Conservation (phyloP, 2,329 filamentous ascomycete species). For the Coniochaeta sp. region DNA sequence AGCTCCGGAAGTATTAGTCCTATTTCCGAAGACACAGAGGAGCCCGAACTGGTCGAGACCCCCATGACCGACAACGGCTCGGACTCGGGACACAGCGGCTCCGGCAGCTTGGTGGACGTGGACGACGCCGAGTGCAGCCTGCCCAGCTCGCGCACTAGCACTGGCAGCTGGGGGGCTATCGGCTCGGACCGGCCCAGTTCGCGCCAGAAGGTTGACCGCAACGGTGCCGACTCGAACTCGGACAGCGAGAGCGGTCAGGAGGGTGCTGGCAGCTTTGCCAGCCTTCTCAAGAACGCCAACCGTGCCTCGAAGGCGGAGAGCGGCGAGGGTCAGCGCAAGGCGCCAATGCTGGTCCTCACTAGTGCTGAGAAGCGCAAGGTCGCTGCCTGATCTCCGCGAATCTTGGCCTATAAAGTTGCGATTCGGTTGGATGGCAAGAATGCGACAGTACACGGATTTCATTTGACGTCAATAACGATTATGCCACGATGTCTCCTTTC, state of each 20-base stretch:
- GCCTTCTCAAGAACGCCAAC: conserved; percentile 56
- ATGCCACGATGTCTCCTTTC: conserved; percentile 1
- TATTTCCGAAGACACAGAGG: conserved; percentile 70
- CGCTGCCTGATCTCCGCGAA: conserved; percentile 16
- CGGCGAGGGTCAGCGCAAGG: conserved; percentile 63
- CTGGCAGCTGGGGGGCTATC: conserved; percentile 69
- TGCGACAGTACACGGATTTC: neutral
- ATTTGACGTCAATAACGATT: conserved; percentile 3
- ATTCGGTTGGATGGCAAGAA: neutral
- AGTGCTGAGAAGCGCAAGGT: conserved; percentile 88
- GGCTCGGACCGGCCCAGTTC: conserved; percentile 77
- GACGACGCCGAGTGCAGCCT: conserved; percentile 57
- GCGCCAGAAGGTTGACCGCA: conserved; percentile 53
- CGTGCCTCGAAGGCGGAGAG: conserved; percentile 47
- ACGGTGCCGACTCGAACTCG: conserved; percentile 55
- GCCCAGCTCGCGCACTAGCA: conserved; percentile 70
- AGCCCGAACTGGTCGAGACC: conserved; percentile 46
- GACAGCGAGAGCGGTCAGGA: conserved; percentile 40
- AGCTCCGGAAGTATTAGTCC: conserved; percentile 79
- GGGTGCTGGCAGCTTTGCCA: conserved; percentile 56
- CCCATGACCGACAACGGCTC: conserved; percentile 68
- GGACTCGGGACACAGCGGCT: conserved; percentile 63
- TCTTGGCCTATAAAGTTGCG: neutral
- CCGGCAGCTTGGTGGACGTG: conserved; percentile 67
- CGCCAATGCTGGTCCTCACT: conserved; percentile 79